Conservation (phyloP, 2,329 filamentous ascomycete genomes). For the Xylariomycetidae sp. region DNA sequence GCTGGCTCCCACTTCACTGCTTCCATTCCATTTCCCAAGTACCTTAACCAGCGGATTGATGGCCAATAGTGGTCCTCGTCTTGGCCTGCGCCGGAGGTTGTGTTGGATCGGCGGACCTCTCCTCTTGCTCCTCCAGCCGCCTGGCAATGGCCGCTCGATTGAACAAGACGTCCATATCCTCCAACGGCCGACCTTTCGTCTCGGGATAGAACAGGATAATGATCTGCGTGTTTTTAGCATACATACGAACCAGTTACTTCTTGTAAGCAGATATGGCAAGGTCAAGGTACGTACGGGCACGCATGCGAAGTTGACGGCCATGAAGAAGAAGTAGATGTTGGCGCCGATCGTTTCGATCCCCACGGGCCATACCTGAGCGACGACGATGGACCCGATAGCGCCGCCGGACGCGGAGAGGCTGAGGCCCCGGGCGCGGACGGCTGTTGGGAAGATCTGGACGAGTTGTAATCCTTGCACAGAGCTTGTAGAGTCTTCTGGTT, state of each 20-base stretch:
- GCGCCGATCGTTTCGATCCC: constrained; percentile 44
- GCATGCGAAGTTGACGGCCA: constrained; percentile 43
- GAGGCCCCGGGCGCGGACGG: constrained; percentile 49
- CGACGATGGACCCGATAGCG: constrained; percentile 49
- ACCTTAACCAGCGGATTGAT: no score
- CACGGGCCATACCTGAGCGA: constrained; percentile 50
- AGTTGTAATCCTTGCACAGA: constrained; percentile 3
- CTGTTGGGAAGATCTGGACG: constrained; percentile 48
- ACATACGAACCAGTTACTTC: no score
- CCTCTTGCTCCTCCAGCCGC: neutral
- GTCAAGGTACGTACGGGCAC: constrained; percentile 30
- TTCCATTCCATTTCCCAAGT: no score
- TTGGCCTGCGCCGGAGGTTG: no score
- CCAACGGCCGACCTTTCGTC: constrained; percentile 20
- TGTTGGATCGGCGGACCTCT: no score
- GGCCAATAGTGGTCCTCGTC: no score
- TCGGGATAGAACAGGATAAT: constrained; percentile 24
- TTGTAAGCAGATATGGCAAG: neutral
- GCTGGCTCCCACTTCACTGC: no score
- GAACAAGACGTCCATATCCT: constrained; percentile 24
- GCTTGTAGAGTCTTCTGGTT: neutral
- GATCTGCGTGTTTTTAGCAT: no score
- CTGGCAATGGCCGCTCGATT: constrained; percentile 3
- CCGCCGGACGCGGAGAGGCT: constrained; percentile 49
- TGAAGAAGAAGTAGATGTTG: constrained; percentile 52